Base-by-base conservation (phyloP, 805 yeast genomes). In the Jamesozyma lodderae region DNA sequence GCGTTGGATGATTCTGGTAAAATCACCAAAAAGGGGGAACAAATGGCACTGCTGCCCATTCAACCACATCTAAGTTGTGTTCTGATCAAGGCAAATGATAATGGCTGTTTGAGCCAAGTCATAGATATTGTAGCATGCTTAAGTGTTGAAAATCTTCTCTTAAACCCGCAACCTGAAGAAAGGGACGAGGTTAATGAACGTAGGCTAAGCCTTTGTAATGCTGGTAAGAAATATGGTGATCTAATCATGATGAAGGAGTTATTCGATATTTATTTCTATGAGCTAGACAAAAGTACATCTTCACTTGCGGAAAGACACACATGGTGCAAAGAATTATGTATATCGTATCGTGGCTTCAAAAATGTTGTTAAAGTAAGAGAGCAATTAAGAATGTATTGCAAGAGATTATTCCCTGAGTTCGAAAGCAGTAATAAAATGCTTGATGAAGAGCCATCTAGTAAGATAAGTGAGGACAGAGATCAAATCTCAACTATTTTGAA, bases 1-100 rank as follows among this genome's bases (percentile, higher is more conserved):
- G 97, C 98, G 0, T 63, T 92, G 30, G 75, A 84, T 55, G 81
- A 79, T 46, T 49, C 60, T 1, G 97, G 97, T 1, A 64, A 72
- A 20, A 77, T 92, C 44, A 90, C 97, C 0, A 62, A 68, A 2
- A 61, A 84, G 25, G 98, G 98, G n/a, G 66, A 70, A 35, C 73
- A 82, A 49, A 86, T 92, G 90, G 86, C 94, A 0, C 71, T 85
- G 13, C 66, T 92, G 43, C 98, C 98, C 0, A 70, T 92, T 21
- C 81, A 87, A n/a, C 97, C 98, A 0, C 92, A 84, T 52, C 67
- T 92, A 33, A 81, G 95, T 4, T 86, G 87, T 1, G 96, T 90
- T 7, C 66, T 92, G 38, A 66, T 92, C 23, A 68, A 73, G 19
- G 95, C 96, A 0, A 62, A 70, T 42, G 77, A 74, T 32, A 46